Percentiles rank a stretch among this genome's conserved stretches.
phyloP scores from a whole-genome alignment of 192 early-diverging fungal species.

The Backusella tarrabulga region DNA sequence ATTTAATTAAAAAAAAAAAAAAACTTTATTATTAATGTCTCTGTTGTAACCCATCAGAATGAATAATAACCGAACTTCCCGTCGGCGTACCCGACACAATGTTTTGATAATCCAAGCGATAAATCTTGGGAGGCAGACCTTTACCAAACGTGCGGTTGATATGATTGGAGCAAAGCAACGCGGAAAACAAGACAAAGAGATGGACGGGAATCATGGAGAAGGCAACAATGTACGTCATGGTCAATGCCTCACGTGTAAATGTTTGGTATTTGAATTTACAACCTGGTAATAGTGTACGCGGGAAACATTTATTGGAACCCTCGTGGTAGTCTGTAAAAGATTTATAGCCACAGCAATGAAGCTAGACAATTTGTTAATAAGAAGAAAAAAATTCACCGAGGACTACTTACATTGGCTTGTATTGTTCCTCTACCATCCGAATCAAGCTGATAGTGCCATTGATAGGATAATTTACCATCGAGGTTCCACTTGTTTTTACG shows the following conservation, averaged over 20 bases:
- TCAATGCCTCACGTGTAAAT: constrained; percentile 34
- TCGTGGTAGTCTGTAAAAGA: constrained; percentile 44
- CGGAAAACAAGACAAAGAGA: constrained; percentile 41
- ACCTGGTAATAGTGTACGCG: constrained; percentile 42
- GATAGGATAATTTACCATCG: constrained; percentile 31
- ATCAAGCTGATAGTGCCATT: constrained; percentile 30
- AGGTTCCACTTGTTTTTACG: constrained; percentile 33
- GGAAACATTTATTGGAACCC: constrained; percentile 48
- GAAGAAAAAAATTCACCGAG: not conserved
- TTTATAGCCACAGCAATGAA: constrained; percentile 52
- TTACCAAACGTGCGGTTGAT: constrained; percentile 44
- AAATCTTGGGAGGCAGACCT: constrained; percentile 37
- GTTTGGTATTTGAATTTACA: constrained; percentile 41
- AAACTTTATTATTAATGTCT: not conserved
- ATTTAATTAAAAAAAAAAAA: not conserved
- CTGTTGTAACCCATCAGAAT: constrained; percentile 16
- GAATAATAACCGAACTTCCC: constrained; percentile 30
- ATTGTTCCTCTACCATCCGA: constrained; percentile 20
- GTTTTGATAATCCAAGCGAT: constrained; percentile 38
- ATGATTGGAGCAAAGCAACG: constrained; percentile 48
- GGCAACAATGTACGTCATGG: constrained; percentile 41
- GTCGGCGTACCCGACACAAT: constrained; percentile 36
- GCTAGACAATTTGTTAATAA: constrained; percentile 8
- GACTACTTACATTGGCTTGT: constrained; percentile 27
- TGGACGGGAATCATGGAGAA: constrained; percentile 41